Percentiles rank a stretch among this genome's conserved stretches.
These are phyloP conservation scores for Eucalyptus cloeziana DNA, from an alignment of 345 rosid genomes.

Conservation along the genomic window DNA sequence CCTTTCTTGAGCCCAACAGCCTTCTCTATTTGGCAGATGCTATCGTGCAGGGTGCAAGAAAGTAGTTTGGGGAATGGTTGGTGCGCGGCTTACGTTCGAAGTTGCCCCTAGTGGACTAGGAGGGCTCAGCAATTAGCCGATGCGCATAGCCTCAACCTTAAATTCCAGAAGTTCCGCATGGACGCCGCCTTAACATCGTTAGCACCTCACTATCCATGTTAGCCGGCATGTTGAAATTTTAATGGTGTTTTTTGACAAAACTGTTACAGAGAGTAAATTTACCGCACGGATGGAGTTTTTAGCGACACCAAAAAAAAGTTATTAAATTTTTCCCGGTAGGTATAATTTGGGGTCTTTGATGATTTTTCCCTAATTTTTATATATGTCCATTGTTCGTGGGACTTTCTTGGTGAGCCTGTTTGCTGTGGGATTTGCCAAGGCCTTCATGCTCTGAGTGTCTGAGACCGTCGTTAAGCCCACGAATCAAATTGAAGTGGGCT, in stretches of 20 bases:
- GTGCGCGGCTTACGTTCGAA: background rate
- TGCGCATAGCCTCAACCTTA: background rate
- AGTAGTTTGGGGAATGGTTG: too few species aligned
- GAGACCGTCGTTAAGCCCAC: background rate
- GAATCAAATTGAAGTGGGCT: background rate
- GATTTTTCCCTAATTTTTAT: background rate
- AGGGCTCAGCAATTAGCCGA: background rate
- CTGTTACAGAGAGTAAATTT: accelerated
- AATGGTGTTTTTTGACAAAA: too few species aligned
- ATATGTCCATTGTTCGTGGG: background rate
- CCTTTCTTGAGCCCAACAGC: too few species aligned
- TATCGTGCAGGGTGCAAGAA: too few species aligned
- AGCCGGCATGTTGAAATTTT: too few species aligned
- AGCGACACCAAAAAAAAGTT: accelerated
- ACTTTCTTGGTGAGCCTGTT: background rate
- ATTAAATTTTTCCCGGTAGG: background rate
- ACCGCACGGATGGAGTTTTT: accelerated
- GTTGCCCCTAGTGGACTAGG: background rate
- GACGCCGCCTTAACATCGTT: accelerated
- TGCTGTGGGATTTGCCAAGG: background rate
- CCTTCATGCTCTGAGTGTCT: background rate
- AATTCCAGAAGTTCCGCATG: background rate
- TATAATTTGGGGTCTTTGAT: too few species aligned
- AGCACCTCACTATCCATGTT: background rate
- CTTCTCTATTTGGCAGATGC: too few species aligned